Base-by-base conservation (phyloP, 768 basidiomycete species). In the Boletus bicolor region DNA sequence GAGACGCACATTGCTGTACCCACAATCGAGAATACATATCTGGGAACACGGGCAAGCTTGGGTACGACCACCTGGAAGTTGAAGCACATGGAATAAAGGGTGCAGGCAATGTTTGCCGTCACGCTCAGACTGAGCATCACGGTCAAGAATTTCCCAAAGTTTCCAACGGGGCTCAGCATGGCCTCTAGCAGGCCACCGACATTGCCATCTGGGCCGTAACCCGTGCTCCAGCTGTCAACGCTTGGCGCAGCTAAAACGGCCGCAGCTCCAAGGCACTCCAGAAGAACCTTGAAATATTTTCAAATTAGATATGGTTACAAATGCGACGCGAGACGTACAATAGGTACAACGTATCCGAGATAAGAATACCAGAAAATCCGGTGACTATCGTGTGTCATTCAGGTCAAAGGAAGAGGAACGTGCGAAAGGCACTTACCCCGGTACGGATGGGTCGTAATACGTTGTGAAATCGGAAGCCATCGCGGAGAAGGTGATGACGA, bases 11-110 rank as follows among this genome's bases (percentile, higher is more conserved):
- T 82, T 3, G 80, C 85, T 11, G 80, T 85, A 7, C 83, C 83
- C 46, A 89, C 59, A 12, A 90, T 60, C 6, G 82, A 79, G 66
- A 92, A 85, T 11, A 89, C 72, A 68, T 86, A 91, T 64, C 88
- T 77, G 1, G 89, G 89, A 7, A 90, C 76, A 55, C 66, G 71
- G 11, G 77, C 74, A 35, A 85, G 75, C 41, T 73, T 75, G 0
- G 89, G 88, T 5, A 87, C 67, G 62, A 86, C 77, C 1, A 87
- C 77, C 65, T 93, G 91, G 59, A 90, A 75, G 65, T 83, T 86
- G 55, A 93, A 77, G 59, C 84, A 82, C 54, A 87, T 81, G 43
- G 87, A 90, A 70, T 97, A 97, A 58, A 93, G 84, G 7, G 89
- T 87, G 3, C 86, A 82, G 1, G 90, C 88, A 44, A 91, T 86